Base-by-base conservation (phyloP, 2,329 filamentous ascomycete genomes). In the Penicillium sp. region DNA sequence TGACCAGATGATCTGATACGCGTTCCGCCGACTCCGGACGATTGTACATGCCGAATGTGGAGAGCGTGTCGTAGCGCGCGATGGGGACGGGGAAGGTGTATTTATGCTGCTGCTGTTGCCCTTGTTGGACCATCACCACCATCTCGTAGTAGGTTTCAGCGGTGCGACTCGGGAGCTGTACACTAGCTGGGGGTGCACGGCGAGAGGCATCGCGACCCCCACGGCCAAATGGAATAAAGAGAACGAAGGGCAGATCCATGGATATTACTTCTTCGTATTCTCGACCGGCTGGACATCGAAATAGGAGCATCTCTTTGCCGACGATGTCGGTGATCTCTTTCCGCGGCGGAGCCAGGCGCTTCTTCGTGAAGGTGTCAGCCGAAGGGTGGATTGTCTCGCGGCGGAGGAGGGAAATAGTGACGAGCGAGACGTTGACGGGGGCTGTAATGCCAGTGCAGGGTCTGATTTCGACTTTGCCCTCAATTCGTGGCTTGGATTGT, bases 11-110 rank as follows among this genome's bases (percentile, higher is more conserved):
- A 72, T 97, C 93, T 45, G 86, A 82, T 29, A 89, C 87, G 53
- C 84, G 81, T 62, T 94, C 85, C 49, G 88, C 88, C 52, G 85
- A 86, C 69, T 96, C 91, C 15, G 90, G 91, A 48, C 89, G 85
- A 72, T 97, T 97, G 75, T 97, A 98, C 93, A 97, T 97, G 70
- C 93, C 93, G 72, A 98, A 98, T 1, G 93, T 97, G 37, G 90
- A 96, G 43, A 98, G 76, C 1, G 91, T 98, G 69, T 98, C 93
- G 73, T 97, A 98, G 65, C 93, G 80, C 58, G 88, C 83, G 60
- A 98, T 81, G 1, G 91, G 91, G 34, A 97, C 86, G 1, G 93
- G 88, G 60, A 96, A 96, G 4, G 83, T 77, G 70, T 94, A 93
- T 71, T 94, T 94, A 70, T 87, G 88, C 71, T 96, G 88, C 54